Evolutionary conservation across 495 filamentous ascomycete species (phyloP), one percentile per base, ranked within the genome.

Genomic region (Mytilinidion resinicola): DNA sequence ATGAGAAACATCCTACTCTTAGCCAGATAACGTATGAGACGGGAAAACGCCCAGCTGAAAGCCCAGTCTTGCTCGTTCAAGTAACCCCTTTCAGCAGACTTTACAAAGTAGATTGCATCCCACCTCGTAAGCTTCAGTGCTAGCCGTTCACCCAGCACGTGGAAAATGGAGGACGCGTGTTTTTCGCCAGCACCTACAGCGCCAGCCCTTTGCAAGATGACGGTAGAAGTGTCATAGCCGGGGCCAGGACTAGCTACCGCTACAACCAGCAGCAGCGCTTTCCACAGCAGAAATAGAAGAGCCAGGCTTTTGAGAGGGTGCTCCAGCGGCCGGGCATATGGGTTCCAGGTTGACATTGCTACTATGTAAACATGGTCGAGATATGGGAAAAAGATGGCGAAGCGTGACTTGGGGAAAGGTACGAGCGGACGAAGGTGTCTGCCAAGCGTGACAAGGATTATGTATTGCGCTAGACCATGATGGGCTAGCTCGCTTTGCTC

Each of bases 41-140:
- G 71, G 4, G 85, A 78, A 58, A 85, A 82, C 1, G 82, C 83
- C 70, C 77, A 82, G 19, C 90, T 86, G 74, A 96, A 98, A 0
- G 95, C 93, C 91, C 91, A 97, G 73, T 96, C 90, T 73, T 98
- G 95, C 73, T 98, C 93, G 72, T 86, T 91, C 9, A 85, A 51
- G 60, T 96, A 90, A 20, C 90, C 91, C 35, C 84, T 75, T 54
- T 79, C 74, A 0, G 90, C 84, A 44, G 76, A 70, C 54, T 84
- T 80, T 36, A 85, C 74, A 65, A 88, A 97, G 69, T 96, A 97
- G 53, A 98, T 84, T 37, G 88, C 85, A 67, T 98, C 93, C 93
- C 93, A 98, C 72, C 92, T 80, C 0, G 84, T 83, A 39, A 96
- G 77, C 52, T 83, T 84, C 30, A 66, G 56, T 70, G 73, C 60